Conservation (phyloP, 495 filamentous ascomycete genomes). For the Neurospora sp. region DNA sequence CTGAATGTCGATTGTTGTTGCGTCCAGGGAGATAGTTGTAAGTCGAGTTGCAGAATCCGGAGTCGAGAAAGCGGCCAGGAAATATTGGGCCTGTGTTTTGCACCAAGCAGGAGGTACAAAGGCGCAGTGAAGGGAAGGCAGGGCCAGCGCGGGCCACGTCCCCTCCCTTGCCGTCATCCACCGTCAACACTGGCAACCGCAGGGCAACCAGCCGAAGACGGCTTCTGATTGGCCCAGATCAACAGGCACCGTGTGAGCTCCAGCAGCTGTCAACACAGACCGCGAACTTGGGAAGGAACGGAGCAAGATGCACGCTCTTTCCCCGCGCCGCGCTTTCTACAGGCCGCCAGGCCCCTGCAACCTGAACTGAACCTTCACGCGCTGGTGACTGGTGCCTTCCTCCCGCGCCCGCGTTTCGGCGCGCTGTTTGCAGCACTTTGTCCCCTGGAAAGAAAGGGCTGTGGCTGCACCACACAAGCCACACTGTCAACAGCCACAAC, state of each 20-base stretch:
- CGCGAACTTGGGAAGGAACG: background rate
- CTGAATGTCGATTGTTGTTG: background rate
- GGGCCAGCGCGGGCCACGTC: slow-evolving; percentile 7
- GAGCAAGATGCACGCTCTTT: background rate
- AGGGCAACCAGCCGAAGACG: slow-evolving; percentile 26
- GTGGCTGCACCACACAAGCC: slow-evolving; percentile 3
- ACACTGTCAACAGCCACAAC: background rate
- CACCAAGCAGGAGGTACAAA: slow-evolving; percentile 19
- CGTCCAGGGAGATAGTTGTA: background rate
- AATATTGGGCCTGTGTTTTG: slow-evolving; percentile 3
- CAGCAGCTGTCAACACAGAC: background rate
- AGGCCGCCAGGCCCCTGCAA: background rate
- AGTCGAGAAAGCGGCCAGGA: background rate
- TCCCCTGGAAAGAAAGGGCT: background rate
- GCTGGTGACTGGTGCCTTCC: background rate
- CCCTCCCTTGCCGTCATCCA: slow-evolving; percentile 16
- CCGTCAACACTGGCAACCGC: slow-evolving; percentile 39
- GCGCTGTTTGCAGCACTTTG: background rate
- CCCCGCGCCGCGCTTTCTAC: background rate
- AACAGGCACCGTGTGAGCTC: background rate
- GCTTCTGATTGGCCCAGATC: slow-evolving; percentile 26
- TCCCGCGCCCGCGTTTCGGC: background rate
- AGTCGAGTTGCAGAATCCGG: background rate
- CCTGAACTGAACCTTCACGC: background rate
- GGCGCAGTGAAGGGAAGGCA: slow-evolving; percentile 18